Conservation (phyloP, 306 rosid species). For the Acmispon strigosus region DNA sequence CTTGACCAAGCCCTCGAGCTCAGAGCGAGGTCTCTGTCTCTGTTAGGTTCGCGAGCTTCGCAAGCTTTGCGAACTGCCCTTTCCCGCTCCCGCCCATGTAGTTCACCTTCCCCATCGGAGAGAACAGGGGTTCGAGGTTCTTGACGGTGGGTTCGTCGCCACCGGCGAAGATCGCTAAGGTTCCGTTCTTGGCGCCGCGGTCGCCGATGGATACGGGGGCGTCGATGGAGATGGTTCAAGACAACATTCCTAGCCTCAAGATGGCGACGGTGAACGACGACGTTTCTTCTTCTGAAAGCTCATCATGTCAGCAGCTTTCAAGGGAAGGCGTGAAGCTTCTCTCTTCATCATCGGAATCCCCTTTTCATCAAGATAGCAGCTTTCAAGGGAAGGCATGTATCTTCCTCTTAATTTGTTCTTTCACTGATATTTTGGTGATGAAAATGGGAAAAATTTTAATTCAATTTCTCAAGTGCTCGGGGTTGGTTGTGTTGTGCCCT, state of each 20-base stretch:
- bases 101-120: slow-evolving; percentile 63
- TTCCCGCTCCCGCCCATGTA: slow-evolving; percentile 83
- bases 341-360: slow-evolving; percentile 37
- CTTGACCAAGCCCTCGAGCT: slow-evolving; percentile 75
- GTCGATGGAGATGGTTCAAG: slow-evolving; percentile 92
- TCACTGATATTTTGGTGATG: no score
- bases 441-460: no score
- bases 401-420: no score
- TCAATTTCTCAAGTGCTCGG: no score
- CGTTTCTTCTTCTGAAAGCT: slow-evolving; percentile 43
- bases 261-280: slow-evolving; percentile 54
- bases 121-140: slow-evolving; percentile 37
- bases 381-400: no score
- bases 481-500: background rate
- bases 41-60: no score
- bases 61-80: slow-evolving; percentile 87
- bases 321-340: slow-evolving; percentile 75
- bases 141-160: slow-evolving; percentile 45
- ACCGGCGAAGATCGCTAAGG: slow-evolving; percentile 70
- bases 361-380: slow-evolving; percentile 35
- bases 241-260: slow-evolving; percentile 79
- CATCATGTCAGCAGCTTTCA: slow-evolving; percentile 54
- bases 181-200: slow-evolving; percentile 67
- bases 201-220: slow-evolving; percentile 91
- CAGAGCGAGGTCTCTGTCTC: slow-evolving; percentile 66